A percentile compares a stretch with the other conserved stretches of the same genome.
These are phyloP conservation scores for Euphorbia tirucalli DNA, from an alignment of 345 rosid genomes.

Conservation along the genomic window DNA sequence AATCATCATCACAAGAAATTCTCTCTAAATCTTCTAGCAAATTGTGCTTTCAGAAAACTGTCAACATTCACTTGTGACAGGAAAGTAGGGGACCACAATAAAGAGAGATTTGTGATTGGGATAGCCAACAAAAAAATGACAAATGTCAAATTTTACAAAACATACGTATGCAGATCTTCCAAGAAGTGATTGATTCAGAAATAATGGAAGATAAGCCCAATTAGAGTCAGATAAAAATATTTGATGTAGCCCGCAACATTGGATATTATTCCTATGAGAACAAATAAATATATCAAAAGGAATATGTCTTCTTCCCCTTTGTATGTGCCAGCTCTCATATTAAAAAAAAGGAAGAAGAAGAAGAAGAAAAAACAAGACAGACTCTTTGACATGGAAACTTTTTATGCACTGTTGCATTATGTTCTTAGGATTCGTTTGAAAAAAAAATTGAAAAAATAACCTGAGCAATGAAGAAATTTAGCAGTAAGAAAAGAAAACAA, in stretches of 20 bases:
- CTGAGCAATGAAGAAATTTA: too few relatives aligned
- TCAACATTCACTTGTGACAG: not conserved
- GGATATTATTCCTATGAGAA: not conserved
- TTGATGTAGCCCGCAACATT: not conserved
- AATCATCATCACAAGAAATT: not conserved
- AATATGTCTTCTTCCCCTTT: too few relatives aligned
- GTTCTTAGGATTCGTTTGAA: too few relatives aligned
- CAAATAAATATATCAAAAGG: not conserved
- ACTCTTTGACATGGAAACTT: not conserved
- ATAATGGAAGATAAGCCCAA: not conserved
- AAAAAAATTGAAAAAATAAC: too few relatives aligned
- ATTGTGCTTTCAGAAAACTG: not conserved
- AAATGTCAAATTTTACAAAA: not conserved
- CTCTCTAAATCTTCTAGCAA: not conserved
- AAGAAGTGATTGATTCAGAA: not conserved
- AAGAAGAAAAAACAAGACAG: not conserved
- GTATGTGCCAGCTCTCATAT: not conserved
- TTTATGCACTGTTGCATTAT: too few relatives aligned
- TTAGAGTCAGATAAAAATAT: not conserved
- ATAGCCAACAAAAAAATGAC: not conserved
- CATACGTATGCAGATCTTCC: not conserved
- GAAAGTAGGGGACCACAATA: not conserved
- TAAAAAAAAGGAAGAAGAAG: not conserved
- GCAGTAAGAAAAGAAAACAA: too few relatives aligned
- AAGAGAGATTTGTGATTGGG: not conserved